Base-by-base conservation (phyloP, 2,329 filamentous ascomycete species). In the Pseudomassariella vexata region DNA sequence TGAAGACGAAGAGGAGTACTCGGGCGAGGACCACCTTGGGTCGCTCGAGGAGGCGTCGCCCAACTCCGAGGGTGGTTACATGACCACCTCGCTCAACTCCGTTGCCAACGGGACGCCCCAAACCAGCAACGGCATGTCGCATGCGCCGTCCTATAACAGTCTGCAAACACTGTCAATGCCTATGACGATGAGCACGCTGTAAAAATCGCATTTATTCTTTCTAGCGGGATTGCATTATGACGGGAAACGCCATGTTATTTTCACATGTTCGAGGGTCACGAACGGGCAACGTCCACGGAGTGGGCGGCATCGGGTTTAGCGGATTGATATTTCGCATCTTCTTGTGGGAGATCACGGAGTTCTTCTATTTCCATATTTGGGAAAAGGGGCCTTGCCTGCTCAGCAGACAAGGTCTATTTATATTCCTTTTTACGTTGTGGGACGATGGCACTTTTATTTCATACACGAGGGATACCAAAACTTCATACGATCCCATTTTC, bases 1-100 rank as follows among this genome's bases (percentile, higher is more conserved):
- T 36, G 88, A 94, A 47, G 87, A 94, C 27, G 78, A 90, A 46
- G 87, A 94, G 51, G 85, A 92, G 34, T 80, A 71, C 47, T 80
- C 77, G 21, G 86, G 90, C 39, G 87, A 94, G 44, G 85, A 92
- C 46, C 84, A 89, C 19, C 78, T 90, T 34, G 82, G 83, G 32
- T 82, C 85, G 23, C 73, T 89, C 18, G 85, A 87, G 42, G 84
- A 89, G 42, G 79, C 82, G 12, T 88, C 84, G 9, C 83, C 85
- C 11, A 78, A 73, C 28, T 85, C 82, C 0, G 79, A 84, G 43
- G 66, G 70, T 43, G 76, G 76, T 34, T 85, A 83, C 53, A 56
- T 73, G 26, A 57, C 70, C 5, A 53, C 62, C 5, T 73, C 72
- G 2, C 57, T 81, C 9, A 69, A 68, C 42, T 60, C 63, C 14